phyloP scores from a whole-genome alignment of 768 basidiomycete species.

The Omphalotus guepiniiformis region DNA sequence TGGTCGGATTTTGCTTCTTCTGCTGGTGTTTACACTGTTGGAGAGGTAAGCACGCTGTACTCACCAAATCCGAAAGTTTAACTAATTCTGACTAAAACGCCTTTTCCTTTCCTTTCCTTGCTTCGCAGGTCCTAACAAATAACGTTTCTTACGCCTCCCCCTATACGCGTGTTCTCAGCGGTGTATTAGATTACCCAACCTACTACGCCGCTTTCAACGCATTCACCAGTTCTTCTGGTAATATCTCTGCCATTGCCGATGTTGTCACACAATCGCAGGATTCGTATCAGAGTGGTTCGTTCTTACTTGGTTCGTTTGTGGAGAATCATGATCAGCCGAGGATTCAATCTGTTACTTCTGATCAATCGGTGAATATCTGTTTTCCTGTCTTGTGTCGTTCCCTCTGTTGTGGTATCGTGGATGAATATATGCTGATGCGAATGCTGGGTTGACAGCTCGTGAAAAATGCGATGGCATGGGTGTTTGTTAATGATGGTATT shows the following conservation, averaged over 20 bases:
- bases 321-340: conserved; percentile 70
- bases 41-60: conserved; percentile 50
- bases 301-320: conserved; percentile 57
- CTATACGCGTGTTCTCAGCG: conserved; percentile 49
- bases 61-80: no score
- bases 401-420: conserved; percentile 13
- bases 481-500: conserved; percentile 64
- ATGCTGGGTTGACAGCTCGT: conserved; percentile 17
- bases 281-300: conserved; percentile 33
- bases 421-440: not conserved
- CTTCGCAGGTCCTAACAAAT: conserved; percentile 20
- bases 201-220: conserved; percentile 47
- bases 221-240: conserved; percentile 50
- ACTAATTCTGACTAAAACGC: no score
- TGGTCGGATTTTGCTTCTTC: conserved; percentile 60
- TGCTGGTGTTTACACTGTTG: conserved; percentile 69
- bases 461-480: conserved; percentile 59
- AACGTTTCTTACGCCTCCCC: conserved; percentile 27
- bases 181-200: conserved; percentile 58
- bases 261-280: conserved; percentile 34
- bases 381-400: no score
- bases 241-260: conserved; percentile 34
- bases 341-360: conserved; percentile 47
- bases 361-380: conserved; percentile 35
- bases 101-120: no score